Evolutionary conservation across 768 basidiomycete genomes (phyloP).

Genomic region (Lentinula raphanica): DNA sequence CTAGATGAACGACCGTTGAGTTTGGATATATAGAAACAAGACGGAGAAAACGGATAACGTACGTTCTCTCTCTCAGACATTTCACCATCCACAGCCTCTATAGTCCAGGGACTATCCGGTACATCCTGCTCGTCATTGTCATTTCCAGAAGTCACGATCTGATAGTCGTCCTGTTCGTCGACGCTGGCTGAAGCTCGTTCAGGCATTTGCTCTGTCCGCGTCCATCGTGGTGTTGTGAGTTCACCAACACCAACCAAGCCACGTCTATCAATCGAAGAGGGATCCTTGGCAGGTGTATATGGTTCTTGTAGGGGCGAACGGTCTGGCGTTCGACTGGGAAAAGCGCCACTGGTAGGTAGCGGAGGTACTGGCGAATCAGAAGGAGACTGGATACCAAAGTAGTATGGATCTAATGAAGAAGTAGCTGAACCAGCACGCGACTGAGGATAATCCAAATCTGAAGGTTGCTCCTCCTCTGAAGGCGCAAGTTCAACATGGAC

Average conservation of each 20-base stretch:
- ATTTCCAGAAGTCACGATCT: conserved; percentile 34
- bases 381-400: conserved; percentile 70
- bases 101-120: conserved; percentile 84
- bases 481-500: conserved; percentile 45
- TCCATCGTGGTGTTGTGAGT: conserved; percentile 94
- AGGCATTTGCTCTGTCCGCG: conserved; percentile 42
- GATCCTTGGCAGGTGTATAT: conserved; percentile 70
- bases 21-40: not conserved
- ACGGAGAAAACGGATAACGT: conserved; percentile 14
- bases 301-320: conserved; percentile 44
- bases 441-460: conserved; percentile 40
- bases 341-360: conserved; percentile 34
- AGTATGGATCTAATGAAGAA: conserved; percentile 85
- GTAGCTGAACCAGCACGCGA: conserved; percentile 72
- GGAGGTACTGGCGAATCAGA: conserved; percentile 61
- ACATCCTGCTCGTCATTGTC: conserved; percentile 41
- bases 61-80: conserved; percentile 68
- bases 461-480: conserved; percentile 31
- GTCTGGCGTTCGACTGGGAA: conserved; percentile 59
- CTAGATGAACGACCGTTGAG: conserved; percentile 23
- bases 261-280: conserved; percentile 76
- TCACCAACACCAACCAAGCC: conserved; percentile 94
- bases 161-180: conserved; percentile 34
- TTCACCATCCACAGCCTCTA: conserved; percentile 81
- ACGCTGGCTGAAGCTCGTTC: conserved; percentile 24